Evolutionary conservation across 2,329 filamentous ascomycete species (phyloP).

Genomic region (Cucurbitaria berberidis): DNA sequence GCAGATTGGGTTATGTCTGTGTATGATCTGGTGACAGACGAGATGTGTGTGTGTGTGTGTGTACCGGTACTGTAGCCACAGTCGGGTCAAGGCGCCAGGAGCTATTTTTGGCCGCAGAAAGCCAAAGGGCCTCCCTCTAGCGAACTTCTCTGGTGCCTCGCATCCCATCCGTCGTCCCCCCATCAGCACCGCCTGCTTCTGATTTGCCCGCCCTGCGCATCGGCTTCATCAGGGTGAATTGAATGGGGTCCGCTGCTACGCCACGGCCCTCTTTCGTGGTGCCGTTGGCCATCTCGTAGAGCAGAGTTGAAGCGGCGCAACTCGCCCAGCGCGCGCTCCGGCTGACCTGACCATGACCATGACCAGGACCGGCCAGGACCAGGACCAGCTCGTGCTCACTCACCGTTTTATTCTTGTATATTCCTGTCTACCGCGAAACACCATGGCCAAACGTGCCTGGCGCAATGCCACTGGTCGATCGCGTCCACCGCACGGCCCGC

Average conservation of each 20-base stretch:
- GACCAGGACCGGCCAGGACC: too few relatives aligned
- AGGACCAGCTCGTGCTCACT: constrained; percentile 7
- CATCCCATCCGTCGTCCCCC: too few relatives aligned
- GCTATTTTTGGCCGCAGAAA: constrained; percentile 39
- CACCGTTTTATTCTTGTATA: background rate
- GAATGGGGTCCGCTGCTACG: constrained; percentile 12
- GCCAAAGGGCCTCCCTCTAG: constrained; percentile 23
- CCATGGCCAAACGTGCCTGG: constrained; percentile 14
- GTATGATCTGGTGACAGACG: constrained; percentile 19
- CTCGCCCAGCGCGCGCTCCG: constrained; percentile 10
- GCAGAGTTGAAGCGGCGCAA: too few relatives aligned
- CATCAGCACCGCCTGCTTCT: constrained; percentile 22
- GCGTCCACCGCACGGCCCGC: constrained; percentile 38
- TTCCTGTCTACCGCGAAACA: constrained; percentile 14
- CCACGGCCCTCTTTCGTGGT: constrained; percentile 3
- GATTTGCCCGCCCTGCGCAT: constrained; percentile 20
- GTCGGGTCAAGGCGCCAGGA: constrained; percentile 21
- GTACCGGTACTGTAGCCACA: too few relatives aligned
- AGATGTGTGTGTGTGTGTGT: too few relatives aligned
- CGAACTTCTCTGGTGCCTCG: constrained; percentile 29
- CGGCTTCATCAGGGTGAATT: constrained; percentile 28
- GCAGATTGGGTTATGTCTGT: constrained; percentile 8
- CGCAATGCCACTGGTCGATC: constrained; percentile 30
- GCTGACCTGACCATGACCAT: constrained; percentile 9
- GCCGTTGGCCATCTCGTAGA: too few relatives aligned